Base-by-base conservation (phyloP, 805 yeast genomes). In the Grigorovia transvaalensis region DNA sequence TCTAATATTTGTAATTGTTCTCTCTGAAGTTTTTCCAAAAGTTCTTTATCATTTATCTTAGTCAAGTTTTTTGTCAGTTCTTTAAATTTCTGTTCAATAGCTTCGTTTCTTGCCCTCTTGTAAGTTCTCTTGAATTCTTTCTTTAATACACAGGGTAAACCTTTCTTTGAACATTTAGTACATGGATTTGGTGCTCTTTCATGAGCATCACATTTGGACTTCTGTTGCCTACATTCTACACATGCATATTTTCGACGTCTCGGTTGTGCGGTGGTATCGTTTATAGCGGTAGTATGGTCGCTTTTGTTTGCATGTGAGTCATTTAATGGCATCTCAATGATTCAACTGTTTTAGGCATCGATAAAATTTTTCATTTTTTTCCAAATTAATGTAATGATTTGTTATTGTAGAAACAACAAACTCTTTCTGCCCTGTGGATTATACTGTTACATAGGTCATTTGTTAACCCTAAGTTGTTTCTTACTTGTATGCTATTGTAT, bases 151-250 rank as follows among this genome's bases (percentile, higher is more conserved):
- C 99, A 91, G 17, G 72, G 72, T 2, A 85, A 71, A 8, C 80
- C 79, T 61, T 87, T 80, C 64, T 84, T 85, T 9, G 71, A 62
- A 66, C 99, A 93, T 54, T 96, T 74, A 0, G 91, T 73, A 61
- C 99, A 93, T 1, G 96, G 86, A 9, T 73, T 73, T 0, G 96
- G 96, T 35, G 81, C 78, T 49, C 73, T 74, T 53, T 80, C 89
- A 56, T 75, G 79, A 12, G 96, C 95, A 69, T 90, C 96, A 70
- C 97, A 90, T 60, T 82, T 80, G 40, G 89, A 84, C 69, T 93
- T 93, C 66, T 91, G 99, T 68, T 93, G 98, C 13, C 98, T 79
- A 65, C 99, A 93, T 61, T 91, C 96, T 1, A 88, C 88, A 72
- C 99, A 93, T 0, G 98, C 98, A 64, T 89, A 80, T 51, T 81